Percentiles rank a stretch among this genome's conserved stretches.
Evolutionary conservation across 139 green algal species (phyloP).

Genomic region (Chlorella sorokiniana): DNA sequence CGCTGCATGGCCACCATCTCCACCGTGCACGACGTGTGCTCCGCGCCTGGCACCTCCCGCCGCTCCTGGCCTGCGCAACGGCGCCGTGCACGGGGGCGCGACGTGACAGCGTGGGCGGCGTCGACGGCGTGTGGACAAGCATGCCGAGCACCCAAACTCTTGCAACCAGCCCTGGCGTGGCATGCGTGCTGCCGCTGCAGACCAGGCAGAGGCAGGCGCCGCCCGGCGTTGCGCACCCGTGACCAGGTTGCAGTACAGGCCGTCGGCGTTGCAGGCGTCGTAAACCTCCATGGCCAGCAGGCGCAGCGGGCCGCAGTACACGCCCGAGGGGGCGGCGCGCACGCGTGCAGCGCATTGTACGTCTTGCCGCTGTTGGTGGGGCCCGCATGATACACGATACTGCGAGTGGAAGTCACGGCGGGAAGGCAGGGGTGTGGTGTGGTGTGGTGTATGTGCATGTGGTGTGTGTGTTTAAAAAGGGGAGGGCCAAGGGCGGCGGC

Average conservation of each 20-base stretch:
- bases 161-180: background rate
- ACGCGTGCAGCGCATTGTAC: constrained; percentile 83
- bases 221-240: constrained; percentile 31
- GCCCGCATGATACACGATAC: constrained; percentile 91
- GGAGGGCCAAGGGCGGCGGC: no score
- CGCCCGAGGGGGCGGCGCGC: constrained; percentile 60
- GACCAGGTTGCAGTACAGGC: constrained; percentile 61
- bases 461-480: no score
- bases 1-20: constrained; percentile 84
- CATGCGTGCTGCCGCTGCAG: background rate
- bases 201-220: background rate
- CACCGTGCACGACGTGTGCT: constrained; percentile 92
- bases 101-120: no score
- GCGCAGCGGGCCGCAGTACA: constrained; percentile 95
- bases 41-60: constrained; percentile 68
- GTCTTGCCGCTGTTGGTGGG: constrained; percentile 99
- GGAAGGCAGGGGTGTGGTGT: background rate
- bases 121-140: background rate
- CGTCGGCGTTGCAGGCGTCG: constrained; percentile 60
- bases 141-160: background rate
- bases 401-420: background rate
- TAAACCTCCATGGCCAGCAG: constrained; percentile 94
- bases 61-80: constrained; percentile 83
- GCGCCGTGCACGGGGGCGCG: background rate
- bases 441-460: background rate